phyloP scores from a whole-genome alignment of 164 flowering plant species.

The Tinospora cordifolia region DNA sequence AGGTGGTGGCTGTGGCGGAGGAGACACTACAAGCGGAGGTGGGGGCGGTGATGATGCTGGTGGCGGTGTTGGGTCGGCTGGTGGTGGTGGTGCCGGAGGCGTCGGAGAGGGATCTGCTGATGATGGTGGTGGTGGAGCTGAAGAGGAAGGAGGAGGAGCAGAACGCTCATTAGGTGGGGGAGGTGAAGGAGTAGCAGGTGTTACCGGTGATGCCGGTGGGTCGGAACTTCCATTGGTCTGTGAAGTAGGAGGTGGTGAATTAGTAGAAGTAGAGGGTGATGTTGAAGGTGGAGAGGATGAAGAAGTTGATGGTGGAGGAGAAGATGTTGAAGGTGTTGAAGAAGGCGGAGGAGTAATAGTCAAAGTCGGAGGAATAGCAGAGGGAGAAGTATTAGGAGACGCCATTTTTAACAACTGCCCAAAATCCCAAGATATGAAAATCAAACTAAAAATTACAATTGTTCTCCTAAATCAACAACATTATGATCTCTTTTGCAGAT shows the following conservation, averaged over 20 bases:
- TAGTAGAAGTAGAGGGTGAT: conserved; percentile 5
- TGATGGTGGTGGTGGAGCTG: neutral
- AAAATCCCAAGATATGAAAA: neutral
- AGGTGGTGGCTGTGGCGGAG: neutral
- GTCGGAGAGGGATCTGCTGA: neutral
- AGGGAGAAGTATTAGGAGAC: conserved; percentile 19
- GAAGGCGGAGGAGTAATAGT: neutral
- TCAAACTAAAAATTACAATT: neutral
- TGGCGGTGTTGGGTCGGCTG: conserved; percentile 11
- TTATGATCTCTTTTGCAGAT: neutral
- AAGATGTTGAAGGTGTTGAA: conserved; percentile 14
- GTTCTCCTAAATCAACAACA: too few species aligned
- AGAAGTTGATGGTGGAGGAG: conserved; percentile 10
- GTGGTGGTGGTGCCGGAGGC: conserved; percentile 6
- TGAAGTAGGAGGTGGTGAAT: conserved; percentile 14
- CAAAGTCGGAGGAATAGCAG: conserved; percentile 17
- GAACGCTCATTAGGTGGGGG: conserved; percentile 9
- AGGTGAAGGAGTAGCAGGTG: conserved; percentile 16
- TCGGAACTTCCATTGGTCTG: conserved; percentile 18
- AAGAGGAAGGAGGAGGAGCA: conserved; percentile 1
- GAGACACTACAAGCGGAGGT: neutral
- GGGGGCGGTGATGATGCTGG: conserved; percentile 12
- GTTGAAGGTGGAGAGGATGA: conserved; percentile 10
- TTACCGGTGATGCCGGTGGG: conserved; percentile 15
- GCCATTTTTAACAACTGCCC: neutral